phyloP scores from a whole-genome alignment of 495 filamentous ascomycete species.

The Aspergillus panamensis region DNA sequence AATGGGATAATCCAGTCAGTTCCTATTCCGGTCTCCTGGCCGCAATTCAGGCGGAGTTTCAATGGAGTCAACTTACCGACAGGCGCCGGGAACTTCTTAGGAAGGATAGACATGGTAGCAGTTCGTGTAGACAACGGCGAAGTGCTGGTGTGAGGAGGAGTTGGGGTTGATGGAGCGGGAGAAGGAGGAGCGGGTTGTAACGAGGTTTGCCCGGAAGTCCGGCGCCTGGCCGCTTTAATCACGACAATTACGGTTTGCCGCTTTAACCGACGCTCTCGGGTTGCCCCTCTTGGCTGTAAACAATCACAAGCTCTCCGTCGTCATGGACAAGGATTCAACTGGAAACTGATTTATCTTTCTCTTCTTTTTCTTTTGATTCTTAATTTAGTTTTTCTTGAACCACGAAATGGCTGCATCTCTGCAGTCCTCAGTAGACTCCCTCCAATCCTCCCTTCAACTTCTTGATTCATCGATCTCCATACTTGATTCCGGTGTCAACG shows the following conservation, averaged over 20 bases:
- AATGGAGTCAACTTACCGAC: constrained; percentile 63
- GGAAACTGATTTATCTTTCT: neutral
- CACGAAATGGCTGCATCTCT: constrained; percentile 50
- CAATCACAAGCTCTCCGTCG: constrained; percentile 19
- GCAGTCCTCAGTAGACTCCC: constrained; percentile 62
- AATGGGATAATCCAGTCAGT: constrained; percentile 33
- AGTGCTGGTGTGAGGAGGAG: constrained; percentile 28
- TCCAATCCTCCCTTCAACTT: constrained; percentile 66
- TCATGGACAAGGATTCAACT: neutral
- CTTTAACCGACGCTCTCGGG: constrained; percentile 29
- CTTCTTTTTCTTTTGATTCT: neutral
- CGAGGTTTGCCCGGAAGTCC: constrained; percentile 41
- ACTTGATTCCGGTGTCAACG: constrained; percentile 65
- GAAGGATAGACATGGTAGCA: constrained; percentile 72
- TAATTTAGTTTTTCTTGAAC: neutral
- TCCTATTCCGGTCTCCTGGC: neutral
- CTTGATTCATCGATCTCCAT: constrained; percentile 71
- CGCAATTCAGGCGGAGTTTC: constrained; percentile 1
- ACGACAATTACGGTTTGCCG: constrained; percentile 25
- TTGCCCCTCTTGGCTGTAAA: constrained; percentile 33
- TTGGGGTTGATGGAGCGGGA: constrained; percentile 32
- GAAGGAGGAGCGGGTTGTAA: constrained; percentile 28
- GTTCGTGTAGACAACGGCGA: constrained; percentile 16
- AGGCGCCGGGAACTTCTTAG: constrained; percentile 89
- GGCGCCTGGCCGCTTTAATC: constrained; percentile 23